Base-by-base conservation (phyloP, 1,284 basidiomycete genomes). In the Sparassis latifolia region DNA sequence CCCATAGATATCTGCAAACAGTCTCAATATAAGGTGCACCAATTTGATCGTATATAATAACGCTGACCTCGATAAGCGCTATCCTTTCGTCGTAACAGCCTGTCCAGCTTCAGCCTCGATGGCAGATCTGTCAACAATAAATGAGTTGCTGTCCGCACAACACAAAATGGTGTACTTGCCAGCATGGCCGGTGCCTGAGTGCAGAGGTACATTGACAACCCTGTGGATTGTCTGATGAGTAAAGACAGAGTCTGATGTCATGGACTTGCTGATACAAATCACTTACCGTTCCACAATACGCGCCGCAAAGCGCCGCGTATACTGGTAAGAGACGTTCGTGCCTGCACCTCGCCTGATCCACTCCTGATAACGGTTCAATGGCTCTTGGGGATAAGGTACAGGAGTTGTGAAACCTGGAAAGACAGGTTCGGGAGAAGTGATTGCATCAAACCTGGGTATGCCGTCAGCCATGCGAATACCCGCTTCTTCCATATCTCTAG, bases 291-390 rank as follows among this genome's bases (percentile, higher is more conserved):
- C 82, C 7, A 81, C 69, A 33, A 78, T 52, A 12, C 45, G 58
- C 6, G 62, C 31, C 4, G 58, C 31, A 60, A 73, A 80, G 40
- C 65, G 57, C 29, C 57, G 66, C 0, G 82, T 78, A 54, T 81
- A 82, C 51, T 86, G 83, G 42, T 74, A 68, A 3, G 58, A 58
- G 30, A 75, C 68, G 41, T 62, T 59, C 29, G 52, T 56, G 41
- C 56, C 64, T 32, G 44, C 52, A 51, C 58, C 62, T 41, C 63
- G 61, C 47, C 84, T 70, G 46, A 81, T 59, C 73, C 74, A 77
- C 43, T 61, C 64, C 60, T 87, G 84, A 60, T 80, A 88, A 5
- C 74, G 66, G 48, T 76, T 84, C 46, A 73, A 68, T 0, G 84
- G 81, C 29, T 58, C 55, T 5, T 62, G 64, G 2, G 62, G 57